Base-by-base conservation (phyloP, 176 grass and related monocot genomes). In the Eremochloa ophiuroides region DNA sequence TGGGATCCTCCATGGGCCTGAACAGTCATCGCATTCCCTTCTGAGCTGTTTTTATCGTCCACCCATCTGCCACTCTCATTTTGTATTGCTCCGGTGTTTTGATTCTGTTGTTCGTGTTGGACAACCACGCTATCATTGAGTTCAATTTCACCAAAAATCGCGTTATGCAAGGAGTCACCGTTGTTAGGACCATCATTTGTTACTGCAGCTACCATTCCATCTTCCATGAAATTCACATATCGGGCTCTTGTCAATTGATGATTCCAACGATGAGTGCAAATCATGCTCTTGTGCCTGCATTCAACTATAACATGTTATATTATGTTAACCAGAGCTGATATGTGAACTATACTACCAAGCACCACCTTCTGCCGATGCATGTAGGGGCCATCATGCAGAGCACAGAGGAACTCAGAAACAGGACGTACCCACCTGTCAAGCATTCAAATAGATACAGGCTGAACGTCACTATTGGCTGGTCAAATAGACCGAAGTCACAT, bases 161-260 rank as follows among this genome's bases (percentile, higher is more conserved):
- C 53, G 11, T 63, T 85, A 35, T 44, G 72, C 22, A 78, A 44
- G 38, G 64, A 77, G n/a, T 60, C 56, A 26, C 51, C 5, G 9
- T 58, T 85, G 27, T 82, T 69, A 84, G n/a, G 44, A 35, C 69
- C 44, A 83, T 87, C 91, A 66, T 89, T 81, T 61, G 62, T 82
- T 22, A 87, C 87, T 43, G 92, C 88, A 84, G 88, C 82, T 82
- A 95, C 86, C 88, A 95, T 89, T 84, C 95, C 90, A 51, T 98
- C 84, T 84, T 86, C 90, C 85, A 80, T 89, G 75, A 98, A 81
- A 81, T 93, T 98, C 5, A 95, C 84, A 89, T 95, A 98, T 17
- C n/a, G 95, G 95, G 39, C 84, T 90, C 56, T 93, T 90, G 68
- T 93, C 90, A 6, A 93, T 93, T 39, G 91, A 84, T 10, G 88